phyloP scores from a whole-genome alignment of 768 basidiomycete genomes.

The Brasilioporus rufonigricans region DNA sequence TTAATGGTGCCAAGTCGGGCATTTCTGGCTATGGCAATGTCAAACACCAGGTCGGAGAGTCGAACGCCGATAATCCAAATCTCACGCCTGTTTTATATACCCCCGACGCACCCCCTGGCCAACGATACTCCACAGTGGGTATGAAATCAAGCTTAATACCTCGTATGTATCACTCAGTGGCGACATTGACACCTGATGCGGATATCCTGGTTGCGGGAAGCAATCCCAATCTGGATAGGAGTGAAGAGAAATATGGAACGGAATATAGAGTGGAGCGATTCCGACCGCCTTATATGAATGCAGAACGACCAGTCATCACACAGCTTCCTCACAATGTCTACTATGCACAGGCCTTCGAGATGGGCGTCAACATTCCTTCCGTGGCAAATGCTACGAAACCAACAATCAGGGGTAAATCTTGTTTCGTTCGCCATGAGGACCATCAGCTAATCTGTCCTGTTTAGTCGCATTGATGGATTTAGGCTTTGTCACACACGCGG shows the following conservation, averaged over 20 bases:
- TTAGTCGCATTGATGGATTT: conserved; percentile 77
- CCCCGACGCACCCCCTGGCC: conserved; percentile 48
- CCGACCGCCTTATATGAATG: conserved; percentile 75
- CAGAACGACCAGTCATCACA: conserved; percentile 53
- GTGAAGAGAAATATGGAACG: conserved; percentile 69
- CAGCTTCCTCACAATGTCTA: conserved; percentile 35
- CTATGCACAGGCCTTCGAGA: conserved; percentile 45
- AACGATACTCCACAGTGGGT: conserved; percentile 56
- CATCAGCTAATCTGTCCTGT: conserved; percentile 7
- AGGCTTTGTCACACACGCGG: conserved; percentile 76
- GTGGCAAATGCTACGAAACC: conserved; percentile 32
- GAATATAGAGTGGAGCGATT: conserved; percentile 90
- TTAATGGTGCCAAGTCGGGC: conserved; percentile 73
- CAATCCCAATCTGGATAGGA: conserved; percentile 80
- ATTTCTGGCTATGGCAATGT: conserved; percentile 82
- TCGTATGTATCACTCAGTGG: conserved; percentile 80
- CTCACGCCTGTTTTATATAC: conserved; percentile 70
- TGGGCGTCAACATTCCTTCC: conserved; percentile 44
- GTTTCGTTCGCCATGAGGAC: not conserved
- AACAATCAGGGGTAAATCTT: conserved; percentile 49
- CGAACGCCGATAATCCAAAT: conserved; percentile 76
- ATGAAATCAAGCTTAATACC: conserved; percentile 68
- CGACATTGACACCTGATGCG: conserved; percentile 70
- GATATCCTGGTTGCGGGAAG: conserved; percentile 79
- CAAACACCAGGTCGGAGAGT: conserved; percentile 60